phyloP scores from a whole-genome alignment of 2,329 filamentous ascomycete species.

The Diaporthe nobilis region DNA sequence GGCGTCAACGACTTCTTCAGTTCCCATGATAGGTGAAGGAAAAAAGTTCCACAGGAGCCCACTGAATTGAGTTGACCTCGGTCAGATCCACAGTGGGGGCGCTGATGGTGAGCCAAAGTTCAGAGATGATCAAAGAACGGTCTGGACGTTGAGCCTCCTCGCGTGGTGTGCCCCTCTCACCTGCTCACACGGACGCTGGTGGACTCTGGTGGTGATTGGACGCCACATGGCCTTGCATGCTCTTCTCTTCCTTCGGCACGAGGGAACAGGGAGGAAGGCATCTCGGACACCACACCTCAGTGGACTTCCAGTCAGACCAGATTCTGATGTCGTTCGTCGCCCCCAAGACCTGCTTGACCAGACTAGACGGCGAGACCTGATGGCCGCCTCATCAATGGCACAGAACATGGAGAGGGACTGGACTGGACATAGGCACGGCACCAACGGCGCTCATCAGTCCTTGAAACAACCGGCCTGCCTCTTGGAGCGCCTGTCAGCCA shows the following conservation, averaged over 20 bases:
- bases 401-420: neutral
- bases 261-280: neutral
- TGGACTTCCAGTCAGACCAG: neutral
- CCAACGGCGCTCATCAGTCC: neutral
- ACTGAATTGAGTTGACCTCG: slow-evolving; percentile 13
- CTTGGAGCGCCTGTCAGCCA: slow-evolving; percentile 22
- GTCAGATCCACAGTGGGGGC: neutral
- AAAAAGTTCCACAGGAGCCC: neutral
- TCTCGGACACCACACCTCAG: neutral
- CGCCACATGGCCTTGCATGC: neutral
- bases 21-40: neutral
- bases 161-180: neutral
- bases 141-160: slow-evolving; percentile 2
- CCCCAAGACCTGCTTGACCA: neutral
- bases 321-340: neutral
- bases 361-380: neutral
- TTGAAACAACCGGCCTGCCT: slow-evolving; percentile 30
- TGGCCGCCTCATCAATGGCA: neutral
- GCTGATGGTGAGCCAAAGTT: neutral
- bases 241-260: neutral
- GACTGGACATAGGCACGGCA: neutral
- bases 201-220: neutral
- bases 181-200: neutral
- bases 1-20: neutral
- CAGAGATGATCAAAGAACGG: neutral